Evolutionary conservation across 768 basidiomycete genomes (phyloP), one percentile per base, ranked within the genome.

Genomic region (Boletus bicolor): DNA sequence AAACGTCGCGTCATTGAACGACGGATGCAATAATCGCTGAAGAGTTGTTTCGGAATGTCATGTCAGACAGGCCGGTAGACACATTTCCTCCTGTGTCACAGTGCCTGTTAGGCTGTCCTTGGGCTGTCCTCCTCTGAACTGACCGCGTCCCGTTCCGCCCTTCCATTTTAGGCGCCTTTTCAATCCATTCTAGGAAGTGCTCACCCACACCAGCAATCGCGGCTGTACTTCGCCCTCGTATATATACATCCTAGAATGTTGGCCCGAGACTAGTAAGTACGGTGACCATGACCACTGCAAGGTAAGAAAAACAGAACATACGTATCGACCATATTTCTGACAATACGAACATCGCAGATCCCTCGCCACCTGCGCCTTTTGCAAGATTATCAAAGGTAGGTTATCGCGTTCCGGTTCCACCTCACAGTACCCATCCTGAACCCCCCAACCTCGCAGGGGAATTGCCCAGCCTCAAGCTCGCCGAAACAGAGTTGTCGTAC

Each of bases 331-430:
- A 2, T 17, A 15, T 35, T n/a, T 14, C 43, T 55, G 39, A 57
- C 15, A 11, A 26, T 30, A 21, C 11, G 14, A 12, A n/a, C 17
- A 42, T 36, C 3, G 1, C 53, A 85, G 86, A 64, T 76, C 75
- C 51, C 76, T 84, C 51, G 76, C 83, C 14, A 73, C 72, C 24
- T 96, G 94, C 72, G 71, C 92, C 64, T 97, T 97, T 76, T 98
- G 95, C 81, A 95, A 87, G 76, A 95, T 98, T 69, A 79, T 93
- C 76, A 89, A 89, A 72, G 90, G 93, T 86, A 51, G 35, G 70
- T 57, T 30, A 15, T 8, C 39, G 26, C 15, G 3, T 1, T 11
- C 14, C 15, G 12, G 11, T 2, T 26, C 6, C 5, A 11, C 21
- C 39, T 0, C 32, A 17, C 9, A 15, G 17, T 37, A 1, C 26